A percentile compares a stretch with the other conserved stretches of the same genome.
Evolutionary conservation across 2,329 filamentous ascomycete species (phyloP).

Genomic region (Hypoxylon sp.): DNA sequence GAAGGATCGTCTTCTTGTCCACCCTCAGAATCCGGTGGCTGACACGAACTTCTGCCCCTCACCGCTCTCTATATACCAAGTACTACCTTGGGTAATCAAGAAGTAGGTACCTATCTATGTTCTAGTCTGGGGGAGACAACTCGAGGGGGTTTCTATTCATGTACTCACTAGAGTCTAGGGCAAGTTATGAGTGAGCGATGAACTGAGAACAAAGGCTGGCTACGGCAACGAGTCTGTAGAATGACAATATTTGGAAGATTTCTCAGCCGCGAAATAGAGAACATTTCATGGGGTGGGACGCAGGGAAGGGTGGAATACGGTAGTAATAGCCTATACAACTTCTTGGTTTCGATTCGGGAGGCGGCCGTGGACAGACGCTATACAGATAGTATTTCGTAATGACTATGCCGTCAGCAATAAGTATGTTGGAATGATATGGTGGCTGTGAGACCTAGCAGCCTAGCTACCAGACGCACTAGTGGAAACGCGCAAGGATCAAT

Average conservation of each 20-base stretch:
- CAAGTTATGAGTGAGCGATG: background rate
- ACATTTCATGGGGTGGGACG: background rate
- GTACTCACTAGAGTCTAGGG: background rate
- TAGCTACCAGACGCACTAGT: conserved; percentile 9
- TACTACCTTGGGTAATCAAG: background rate
- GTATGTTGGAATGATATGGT: background rate
- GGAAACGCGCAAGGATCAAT: conserved; percentile 10
- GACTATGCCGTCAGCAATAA: background rate
- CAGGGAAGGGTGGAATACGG: background rate
- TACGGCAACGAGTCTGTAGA: background rate
- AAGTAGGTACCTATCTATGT: background rate
- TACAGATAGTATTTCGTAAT: background rate
- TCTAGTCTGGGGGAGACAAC: background rate
- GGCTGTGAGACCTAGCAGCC: conserved; percentile 14
- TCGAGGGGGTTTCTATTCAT: background rate
- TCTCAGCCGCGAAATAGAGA: background rate
- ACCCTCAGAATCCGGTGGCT: background rate
- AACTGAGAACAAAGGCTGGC: background rate
- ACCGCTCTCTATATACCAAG: background rate
- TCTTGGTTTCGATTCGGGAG: background rate
- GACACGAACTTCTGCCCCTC: background rate
- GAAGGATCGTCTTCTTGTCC: background rate
- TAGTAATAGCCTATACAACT: background rate
- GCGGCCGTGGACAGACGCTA: background rate
- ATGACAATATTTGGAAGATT: background rate